These are phyloP conservation scores for Colletotrichum siamense DNA, from an alignment of 2,329 filamentous ascomycete species.

Conservation along the genomic window DNA sequence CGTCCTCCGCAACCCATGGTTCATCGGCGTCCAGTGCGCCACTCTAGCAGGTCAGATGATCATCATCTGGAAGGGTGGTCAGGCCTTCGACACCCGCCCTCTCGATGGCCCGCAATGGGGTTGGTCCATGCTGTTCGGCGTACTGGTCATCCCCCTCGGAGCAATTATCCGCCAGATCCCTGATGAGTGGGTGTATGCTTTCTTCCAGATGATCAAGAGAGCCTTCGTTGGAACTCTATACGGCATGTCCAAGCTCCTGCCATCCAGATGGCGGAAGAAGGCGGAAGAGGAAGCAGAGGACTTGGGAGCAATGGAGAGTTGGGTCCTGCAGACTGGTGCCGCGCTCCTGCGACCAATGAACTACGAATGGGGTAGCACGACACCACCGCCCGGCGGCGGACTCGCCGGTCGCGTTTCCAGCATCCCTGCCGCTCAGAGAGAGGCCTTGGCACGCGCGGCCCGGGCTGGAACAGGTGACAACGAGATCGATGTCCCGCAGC, in stretches of 20 bases:
- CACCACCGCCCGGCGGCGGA: slow-evolving; percentile 3
- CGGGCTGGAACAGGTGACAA: slow-evolving; percentile 1
- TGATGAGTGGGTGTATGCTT: slow-evolving; percentile 43
- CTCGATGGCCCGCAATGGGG: slow-evolving; percentile 73
- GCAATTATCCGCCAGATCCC: slow-evolving; percentile 47
- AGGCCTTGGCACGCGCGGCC: slow-evolving; percentile 21
- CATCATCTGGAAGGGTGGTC: slow-evolving; percentile 74
- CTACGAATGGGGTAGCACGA: slow-evolving; percentile 26
- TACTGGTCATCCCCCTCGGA: slow-evolving; percentile 69
- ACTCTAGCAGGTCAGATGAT: slow-evolving; percentile 75
- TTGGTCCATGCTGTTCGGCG: slow-evolving; percentile 71
- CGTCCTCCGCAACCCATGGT: slow-evolving; percentile 77
- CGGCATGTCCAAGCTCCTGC: slow-evolving; percentile 20
- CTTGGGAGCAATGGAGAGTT: slow-evolving; percentile 23
- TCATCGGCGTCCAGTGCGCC: slow-evolving; percentile 69
- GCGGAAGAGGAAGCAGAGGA: slow-evolving; percentile 13
- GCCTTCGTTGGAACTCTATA: slow-evolving; percentile 31
- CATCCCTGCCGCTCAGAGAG: slow-evolving; percentile 26
- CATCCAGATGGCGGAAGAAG: slow-evolving; percentile 21
- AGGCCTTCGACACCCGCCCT: slow-evolving; percentile 67
- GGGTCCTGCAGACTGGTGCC: slow-evolving; percentile 28
- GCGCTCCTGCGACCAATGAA: slow-evolving; percentile 25
- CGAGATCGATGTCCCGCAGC: slow-evolving; percentile 20
- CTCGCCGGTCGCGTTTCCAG: slow-evolving; percentile 22
- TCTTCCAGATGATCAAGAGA: slow-evolving; percentile 29